Evolutionary conservation across 2,329 filamentous ascomycete species (phyloP), one percentile per base, ranked within the genome.

Genomic region (Gaeumannomyces sp.): DNA sequence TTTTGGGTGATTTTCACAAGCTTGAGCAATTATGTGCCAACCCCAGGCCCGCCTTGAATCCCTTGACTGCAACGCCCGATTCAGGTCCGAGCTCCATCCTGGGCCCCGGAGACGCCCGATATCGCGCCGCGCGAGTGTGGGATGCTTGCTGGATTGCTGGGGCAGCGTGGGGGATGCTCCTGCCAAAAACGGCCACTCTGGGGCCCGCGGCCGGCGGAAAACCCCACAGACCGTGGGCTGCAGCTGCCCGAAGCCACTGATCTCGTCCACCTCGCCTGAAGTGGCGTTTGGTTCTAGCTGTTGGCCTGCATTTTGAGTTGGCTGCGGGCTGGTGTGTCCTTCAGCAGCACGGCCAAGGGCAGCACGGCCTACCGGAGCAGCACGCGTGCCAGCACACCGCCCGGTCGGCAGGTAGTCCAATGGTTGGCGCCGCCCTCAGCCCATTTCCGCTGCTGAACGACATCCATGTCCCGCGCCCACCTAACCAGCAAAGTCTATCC

Each of bases 1-100:
- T 53, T 53, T 53, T 53, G 45, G 45, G n/a, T 14, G 45, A 53
- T 53, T 53, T 53, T 53, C 45, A 53, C 45, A 53, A 53, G 45
- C 45, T 53, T 8, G 45, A 53, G 45, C 6, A 7, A 53, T n/a
- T 53, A 8, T n/a, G 45, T 22, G 38, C 38, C 38, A 45, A 6
- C 38, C 38, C 38, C 35, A 19, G 38, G 38, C 38, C 35, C 35
- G 35, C 38, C 6, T 2, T 13, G 38, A 50, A 50, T 50, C 45
- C 19, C 45, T 25, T 53, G 45, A 22, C 45, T 53, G 45, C 45
- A 10, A 53, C 45, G 45, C 45, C 45, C 45, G 45, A 53, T 50
- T 50, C 38, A 53, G 22, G 45, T 53, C 45, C 45, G 45, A 53
- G 45, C 45, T 53, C 45, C 45, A 53, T 53, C 22, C 45, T 53